Base-by-base conservation (phyloP, 257 asterid species). In the Solanum chaucha region DNA sequence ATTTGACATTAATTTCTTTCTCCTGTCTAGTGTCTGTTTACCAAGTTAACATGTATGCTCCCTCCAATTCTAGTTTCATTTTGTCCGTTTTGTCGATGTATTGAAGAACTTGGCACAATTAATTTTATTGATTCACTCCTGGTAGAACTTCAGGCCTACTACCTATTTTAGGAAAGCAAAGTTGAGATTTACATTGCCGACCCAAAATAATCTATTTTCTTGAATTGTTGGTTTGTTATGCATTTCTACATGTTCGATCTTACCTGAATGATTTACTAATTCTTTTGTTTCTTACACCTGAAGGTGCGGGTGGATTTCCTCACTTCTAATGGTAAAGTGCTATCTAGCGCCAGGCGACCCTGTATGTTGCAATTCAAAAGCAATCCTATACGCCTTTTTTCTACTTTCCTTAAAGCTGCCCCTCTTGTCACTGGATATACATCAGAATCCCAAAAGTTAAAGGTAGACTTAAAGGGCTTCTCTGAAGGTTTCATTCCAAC, bases 241-340 rank as follows among this genome's bases (percentile, higher is more conserved):
- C 38, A 46, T 19, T 46, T 81, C 70, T 32, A 40, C 26, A 75
- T 30, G 40, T 89, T 34, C 24, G 55, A 13, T 80, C 61, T 86
- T 75, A 61, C 10, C 64, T 38, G 51, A 36, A 22, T 22, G 38
- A 30, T 87, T 85, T 65, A 87, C 85, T 86, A 35, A 68, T 64
- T 70, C 65, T 48, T 36, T 86, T 10, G 19, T 86, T 86, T 65
- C 48, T 83, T 48, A 36, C 46, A 68, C 48, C 20, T 89, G 90
- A 86, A 96, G 99, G 96, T 95, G 24, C 92, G 96, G 88, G 94
- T 93, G 11, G 98, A 96, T 89, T 92, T 92, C 91, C 95, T 96
- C 59, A 90, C 90, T 71, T 88, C 90, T 84, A 93, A 92, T 87
- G 98, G 97, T 48, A 87, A 87, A 86, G 87, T 67, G 67, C 94